Conservation (phyloP, 805 yeast species). For the Scheffersomyces amazonensis region DNA sequence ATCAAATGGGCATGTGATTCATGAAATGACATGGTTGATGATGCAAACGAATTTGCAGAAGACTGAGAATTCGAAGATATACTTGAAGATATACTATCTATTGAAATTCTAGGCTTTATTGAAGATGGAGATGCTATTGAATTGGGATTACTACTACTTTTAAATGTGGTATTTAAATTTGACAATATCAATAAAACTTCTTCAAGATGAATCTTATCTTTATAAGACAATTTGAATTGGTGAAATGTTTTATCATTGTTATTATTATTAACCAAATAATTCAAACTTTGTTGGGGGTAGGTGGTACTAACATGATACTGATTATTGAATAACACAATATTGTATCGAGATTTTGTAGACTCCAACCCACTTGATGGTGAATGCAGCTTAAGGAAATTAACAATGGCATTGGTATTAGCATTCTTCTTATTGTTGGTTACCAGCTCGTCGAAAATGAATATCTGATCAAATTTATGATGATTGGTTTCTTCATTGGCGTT, state of each 20-base stretch:
- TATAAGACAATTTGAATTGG: slow-evolving; percentile 16
- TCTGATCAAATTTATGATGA: slow-evolving; percentile 4
- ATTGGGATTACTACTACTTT: not conserved
- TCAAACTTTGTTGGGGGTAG: too few species aligned
- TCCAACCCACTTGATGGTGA: slow-evolving; percentile 28
- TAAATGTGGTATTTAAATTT: not conserved
- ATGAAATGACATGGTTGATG: too few species aligned
- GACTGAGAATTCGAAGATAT: not conserved
- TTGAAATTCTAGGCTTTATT: not conserved
- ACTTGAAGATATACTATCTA: not conserved
- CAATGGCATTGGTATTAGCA: too few species aligned
- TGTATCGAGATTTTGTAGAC: slow-evolving; percentile 22
- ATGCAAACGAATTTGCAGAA: not conserved
- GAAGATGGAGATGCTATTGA: not conserved
- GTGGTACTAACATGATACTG: not conserved
- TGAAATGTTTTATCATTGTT: slow-evolving; percentile 14
- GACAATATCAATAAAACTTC: slow-evolving; percentile 12
- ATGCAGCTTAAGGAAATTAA: slow-evolving; percentile 14
- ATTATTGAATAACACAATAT: slow-evolving; percentile 8
- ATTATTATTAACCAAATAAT: slow-evolving; percentile 1
- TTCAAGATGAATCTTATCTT: slow-evolving; percentile 15
- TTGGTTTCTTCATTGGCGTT: slow-evolving; percentile 3
- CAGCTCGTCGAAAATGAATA: slow-evolving; percentile 13
- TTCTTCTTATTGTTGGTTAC: too few species aligned
- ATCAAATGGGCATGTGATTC: not conserved